Evolutionary conservation across 805 yeast species (phyloP).

Genomic region (Grigorovia jiainica): DNA sequence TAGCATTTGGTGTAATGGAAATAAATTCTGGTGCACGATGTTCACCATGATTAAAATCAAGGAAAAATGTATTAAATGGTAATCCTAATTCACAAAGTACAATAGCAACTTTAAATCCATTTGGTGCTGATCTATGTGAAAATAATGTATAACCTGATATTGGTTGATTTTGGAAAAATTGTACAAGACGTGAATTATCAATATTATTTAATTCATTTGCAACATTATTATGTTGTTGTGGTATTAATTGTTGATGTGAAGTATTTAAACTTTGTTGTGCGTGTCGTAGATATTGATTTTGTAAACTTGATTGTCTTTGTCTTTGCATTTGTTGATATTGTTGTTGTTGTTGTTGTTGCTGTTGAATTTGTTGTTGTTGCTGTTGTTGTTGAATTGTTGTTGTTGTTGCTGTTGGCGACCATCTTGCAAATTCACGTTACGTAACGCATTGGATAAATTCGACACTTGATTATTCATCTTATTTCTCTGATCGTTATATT

Average conservation of each 20-base stretch:
- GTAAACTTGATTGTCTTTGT: slow-evolving; percentile 4
- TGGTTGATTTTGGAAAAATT: slow-evolving; percentile 70
- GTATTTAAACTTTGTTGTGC: slow-evolving; percentile 1
- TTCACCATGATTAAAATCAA: slow-evolving; percentile 83
- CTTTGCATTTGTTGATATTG: slow-evolving; percentile 4
- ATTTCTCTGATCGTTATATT: no score
- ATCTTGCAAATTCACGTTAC: slow-evolving; percentile 27
- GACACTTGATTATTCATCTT: slow-evolving; percentile 16
- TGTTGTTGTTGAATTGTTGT: slow-evolving; percentile 1
- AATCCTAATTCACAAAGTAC: slow-evolving; percentile 75
- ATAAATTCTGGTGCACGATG: slow-evolving; percentile 91
- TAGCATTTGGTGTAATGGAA: slow-evolving; percentile 88
- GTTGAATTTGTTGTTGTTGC: background rate
- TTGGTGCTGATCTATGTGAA: slow-evolving; percentile 85
- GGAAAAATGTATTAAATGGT: slow-evolving; percentile 68
- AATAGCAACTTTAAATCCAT: slow-evolving; percentile 92
- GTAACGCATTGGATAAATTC: slow-evolving; percentile 28
- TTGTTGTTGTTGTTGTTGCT: slow-evolving; percentile 5
- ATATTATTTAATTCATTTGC: slow-evolving; percentile 31
- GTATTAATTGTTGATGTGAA: slow-evolving; percentile 1
- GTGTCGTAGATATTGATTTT: slow-evolving; percentile 4
- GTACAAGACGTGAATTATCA: slow-evolving; percentile 51
- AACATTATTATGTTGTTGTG: slow-evolving; percentile 11
- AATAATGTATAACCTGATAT: slow-evolving; percentile 74
- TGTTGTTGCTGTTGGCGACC: slow-evolving; percentile 3